Percentiles rank a stretch among this genome's conserved stretches.
These are phyloP conservation scores for Aphanomyces invadans DNA, from an alignment of 352 stramenopile species.

Conservation along the genomic window DNA sequence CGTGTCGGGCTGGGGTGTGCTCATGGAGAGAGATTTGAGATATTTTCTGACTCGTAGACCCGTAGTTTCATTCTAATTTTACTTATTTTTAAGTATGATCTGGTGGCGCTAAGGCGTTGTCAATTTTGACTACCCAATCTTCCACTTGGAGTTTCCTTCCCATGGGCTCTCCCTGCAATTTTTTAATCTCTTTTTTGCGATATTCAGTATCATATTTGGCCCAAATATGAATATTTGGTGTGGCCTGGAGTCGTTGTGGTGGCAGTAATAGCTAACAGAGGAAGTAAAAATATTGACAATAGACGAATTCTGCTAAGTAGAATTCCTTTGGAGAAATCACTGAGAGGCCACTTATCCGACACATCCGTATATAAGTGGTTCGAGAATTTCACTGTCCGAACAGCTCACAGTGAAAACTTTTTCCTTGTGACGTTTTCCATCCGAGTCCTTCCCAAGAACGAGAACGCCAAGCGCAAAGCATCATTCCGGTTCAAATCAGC, in stretches of 20 bases:
- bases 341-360: too few species aligned
- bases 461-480: slow-evolving; percentile 6
- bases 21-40: neutral
- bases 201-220: neutral
- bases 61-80: neutral
- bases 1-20: neutral
- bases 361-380: too few species aligned
- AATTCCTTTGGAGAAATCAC: too few species aligned
- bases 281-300: too few species aligned
- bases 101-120: neutral
- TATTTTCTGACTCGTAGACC: too few species aligned
- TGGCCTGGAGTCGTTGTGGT: neutral
- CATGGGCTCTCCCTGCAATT: neutral
- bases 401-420: too few species aligned
- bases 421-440: too few species aligned
- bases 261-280: neutral
- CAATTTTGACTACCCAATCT: neutral
- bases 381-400: too few species aligned
- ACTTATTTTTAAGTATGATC: neutral
- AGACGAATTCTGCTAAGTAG: too few species aligned
- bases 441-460: too few species aligned
- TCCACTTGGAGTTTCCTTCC: neutral
- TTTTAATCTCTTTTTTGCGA: neutral
- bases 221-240: neutral
- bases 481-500: neutral